Conservation (phyloP, 1,284 basidiomycete genomes). For the Ceratobasidium sp. region DNA sequence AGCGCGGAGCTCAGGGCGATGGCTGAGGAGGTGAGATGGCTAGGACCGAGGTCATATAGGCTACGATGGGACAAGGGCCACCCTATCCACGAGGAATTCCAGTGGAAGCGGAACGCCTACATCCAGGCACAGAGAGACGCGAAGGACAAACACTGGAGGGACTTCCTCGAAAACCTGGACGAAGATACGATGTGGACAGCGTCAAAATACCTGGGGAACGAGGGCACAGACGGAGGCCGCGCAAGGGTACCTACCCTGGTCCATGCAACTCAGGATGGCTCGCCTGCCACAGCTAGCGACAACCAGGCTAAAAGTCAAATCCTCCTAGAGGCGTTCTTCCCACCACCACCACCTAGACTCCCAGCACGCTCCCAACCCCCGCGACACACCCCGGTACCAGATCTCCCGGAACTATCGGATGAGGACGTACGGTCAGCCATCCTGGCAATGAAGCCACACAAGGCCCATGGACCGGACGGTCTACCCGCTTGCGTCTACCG, state of each 20-base stretch:
- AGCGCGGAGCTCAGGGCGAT: constrained; percentile 15
- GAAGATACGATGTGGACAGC: constrained; percentile 42
- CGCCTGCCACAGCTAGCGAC: no score
- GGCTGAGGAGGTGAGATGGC: not conserved
- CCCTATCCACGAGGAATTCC: not conserved
- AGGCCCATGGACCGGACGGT: constrained; percentile 55
- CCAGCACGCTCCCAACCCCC: not conserved
- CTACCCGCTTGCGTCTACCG: constrained; percentile 56
- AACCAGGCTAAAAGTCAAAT: constrained; percentile 39
- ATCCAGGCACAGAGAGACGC: constrained; percentile 4
- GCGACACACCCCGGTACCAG: not conserved
- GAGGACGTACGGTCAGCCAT: constrained; percentile 27
- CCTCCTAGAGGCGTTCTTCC: constrained; percentile 42
- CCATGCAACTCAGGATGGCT: no score
- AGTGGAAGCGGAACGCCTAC: not conserved
- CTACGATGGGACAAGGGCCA: not conserved
- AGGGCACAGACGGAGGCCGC: not conserved
- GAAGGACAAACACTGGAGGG: constrained; percentile 41
- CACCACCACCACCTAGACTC: constrained; percentile 6
- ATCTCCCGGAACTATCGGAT: constrained; percentile 1
- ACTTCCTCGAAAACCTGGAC: constrained; percentile 33
- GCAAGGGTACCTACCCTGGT: constrained; percentile 40
- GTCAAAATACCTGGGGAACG: constrained; percentile 1
- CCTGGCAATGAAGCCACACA: constrained; percentile 47
- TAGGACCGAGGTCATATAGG: not conserved